Evolutionary conservation across 139 green algal species (phyloP), one percentile per base, ranked within the genome.

Genomic region (Chlamydomonas schloesseri): DNA sequence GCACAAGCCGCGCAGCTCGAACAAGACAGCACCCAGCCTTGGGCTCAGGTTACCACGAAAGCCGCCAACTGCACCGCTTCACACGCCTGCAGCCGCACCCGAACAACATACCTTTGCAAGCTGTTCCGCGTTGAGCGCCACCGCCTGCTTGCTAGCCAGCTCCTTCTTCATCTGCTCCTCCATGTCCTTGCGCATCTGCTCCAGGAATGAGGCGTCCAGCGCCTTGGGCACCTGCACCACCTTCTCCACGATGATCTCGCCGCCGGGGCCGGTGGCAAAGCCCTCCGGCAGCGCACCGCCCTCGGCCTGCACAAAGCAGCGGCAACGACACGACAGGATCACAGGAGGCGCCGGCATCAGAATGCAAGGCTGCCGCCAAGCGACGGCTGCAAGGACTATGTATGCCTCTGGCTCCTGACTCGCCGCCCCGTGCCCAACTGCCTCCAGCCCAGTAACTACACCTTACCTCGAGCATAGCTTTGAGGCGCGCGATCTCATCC

Each of bases 401-500:
- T n/a, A n/a, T n/a, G n/a, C n/a, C n/a, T n/a, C n/a, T n/a, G n/a
- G n/a, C n/a, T n/a, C n/a, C n/a, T n/a, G n/a, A n/a, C n/a, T n/a
- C n/a, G n/a, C n/a, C n/a, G n/a, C n/a, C n/a, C n/a, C n/a, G n/a
- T n/a, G n/a, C n/a, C n/a, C n/a, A n/a, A n/a, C n/a, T n/a, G n/a
- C n/a, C n/a, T n/a, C n/a, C n/a, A n/a, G n/a, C n/a, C n/a, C n/a
- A n/a, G n/a, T n/a, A 8, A 50, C 42, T 50, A 5, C 42, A 50
- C 42, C 82, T 31, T 67, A 91, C 91, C 79, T 87, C 89, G 64
- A 98, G 92, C 88, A 94, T 73, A 0, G 90, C 87, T 67, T 96
- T 96, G 20, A 99, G 93, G 9, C 91, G 74, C 2, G 87, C 71
- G 36, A 99, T 98, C 86, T 99, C 96, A 20, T 97, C 94, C 90